phyloP scores from a whole-genome alignment of 75 land plant species.

The Sequoia sempervirens region DNA sequence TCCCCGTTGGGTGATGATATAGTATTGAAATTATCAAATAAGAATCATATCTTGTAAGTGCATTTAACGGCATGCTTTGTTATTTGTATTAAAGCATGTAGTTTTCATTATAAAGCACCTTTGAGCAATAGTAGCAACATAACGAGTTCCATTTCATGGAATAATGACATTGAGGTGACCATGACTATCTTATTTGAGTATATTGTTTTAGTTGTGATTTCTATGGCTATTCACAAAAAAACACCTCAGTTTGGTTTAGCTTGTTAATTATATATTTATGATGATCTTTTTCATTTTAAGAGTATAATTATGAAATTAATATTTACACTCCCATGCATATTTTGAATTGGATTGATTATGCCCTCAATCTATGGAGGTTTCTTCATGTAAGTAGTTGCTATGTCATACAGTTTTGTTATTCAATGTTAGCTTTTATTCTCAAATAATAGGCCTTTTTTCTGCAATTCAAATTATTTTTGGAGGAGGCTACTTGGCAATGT shows the following conservation, averaged over 20 bases:
- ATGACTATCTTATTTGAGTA: not conserved
- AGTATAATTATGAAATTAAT: not conserved
- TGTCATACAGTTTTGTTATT: not conserved
- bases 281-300: not conserved
- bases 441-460: not conserved
- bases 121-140: not conserved
- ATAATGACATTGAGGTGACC: not conserved
- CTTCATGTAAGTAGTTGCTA: not conserved
- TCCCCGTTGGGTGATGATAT: not conserved
- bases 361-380: constrained; percentile 5
- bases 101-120: not conserved
- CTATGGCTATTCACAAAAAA: not conserved
- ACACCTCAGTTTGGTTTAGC: not conserved
- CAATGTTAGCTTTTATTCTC: not conserved
- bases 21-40: not conserved
- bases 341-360: not conserved
- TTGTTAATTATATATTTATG: not conserved
- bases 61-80: not conserved
- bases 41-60: not conserved
- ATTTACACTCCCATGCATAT: not conserved
- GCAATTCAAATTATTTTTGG: not conserved
- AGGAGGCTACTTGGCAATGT: not conserved
- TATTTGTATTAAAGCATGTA: not conserved
- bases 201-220: not conserved
- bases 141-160: not conserved